Conservation (phyloP, 225 moss, liverwort and hornwort species). For the Marchantia polymorpha region DNA sequence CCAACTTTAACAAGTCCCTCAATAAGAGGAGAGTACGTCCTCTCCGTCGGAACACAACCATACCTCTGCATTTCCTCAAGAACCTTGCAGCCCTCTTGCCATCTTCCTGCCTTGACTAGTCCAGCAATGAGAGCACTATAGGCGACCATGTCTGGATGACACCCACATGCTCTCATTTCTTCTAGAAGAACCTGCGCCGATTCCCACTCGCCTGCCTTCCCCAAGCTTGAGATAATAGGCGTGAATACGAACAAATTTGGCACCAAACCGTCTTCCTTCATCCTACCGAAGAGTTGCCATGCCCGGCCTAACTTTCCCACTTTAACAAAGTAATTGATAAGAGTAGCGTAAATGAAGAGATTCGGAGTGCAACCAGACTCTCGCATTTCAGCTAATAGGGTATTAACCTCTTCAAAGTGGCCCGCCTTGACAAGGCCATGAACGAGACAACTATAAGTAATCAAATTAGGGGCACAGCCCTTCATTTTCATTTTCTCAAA, state of each 20-base stretch:
- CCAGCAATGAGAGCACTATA: slow-evolving; percentile 38
- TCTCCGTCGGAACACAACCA: slow-evolving; percentile 24
- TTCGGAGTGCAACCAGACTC: slow-evolving; percentile 28
- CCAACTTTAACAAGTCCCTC: slow-evolving; percentile 26
- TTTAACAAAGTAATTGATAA: slow-evolving; percentile 32
- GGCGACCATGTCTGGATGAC: slow-evolving; percentile 32
- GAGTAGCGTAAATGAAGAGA: slow-evolving; percentile 32
- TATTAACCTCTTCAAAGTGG: slow-evolving; percentile 23
- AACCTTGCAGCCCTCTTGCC: slow-evolving; percentile 28
- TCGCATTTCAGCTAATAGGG: slow-evolving; percentile 35
- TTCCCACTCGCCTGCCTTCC: slow-evolving; percentile 35
- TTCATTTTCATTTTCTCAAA: slow-evolving; percentile 37
- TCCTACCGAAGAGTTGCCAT: slow-evolving; percentile 32
- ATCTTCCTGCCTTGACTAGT: slow-evolving; percentile 36
- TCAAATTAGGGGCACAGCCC: slow-evolving; percentile 36
- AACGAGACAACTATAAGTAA: slow-evolving; percentile 33
- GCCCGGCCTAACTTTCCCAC: slow-evolving; percentile 29
- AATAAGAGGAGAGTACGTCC: slow-evolving; percentile 30
- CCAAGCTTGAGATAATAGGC: slow-evolving; percentile 32
- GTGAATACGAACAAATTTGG: slow-evolving; percentile 42
- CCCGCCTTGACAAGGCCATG: slow-evolving; percentile 36
- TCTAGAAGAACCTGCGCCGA: slow-evolving; percentile 22
- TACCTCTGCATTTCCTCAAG: slow-evolving; percentile 27
- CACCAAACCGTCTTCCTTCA: slow-evolving; percentile 34
- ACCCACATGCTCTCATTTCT: slow-evolving; percentile 30